These are phyloP conservation scores for Plasmodium berghei DNA, from an alignment of 169 alveolate genomes.

Conservation along the genomic window DNA sequence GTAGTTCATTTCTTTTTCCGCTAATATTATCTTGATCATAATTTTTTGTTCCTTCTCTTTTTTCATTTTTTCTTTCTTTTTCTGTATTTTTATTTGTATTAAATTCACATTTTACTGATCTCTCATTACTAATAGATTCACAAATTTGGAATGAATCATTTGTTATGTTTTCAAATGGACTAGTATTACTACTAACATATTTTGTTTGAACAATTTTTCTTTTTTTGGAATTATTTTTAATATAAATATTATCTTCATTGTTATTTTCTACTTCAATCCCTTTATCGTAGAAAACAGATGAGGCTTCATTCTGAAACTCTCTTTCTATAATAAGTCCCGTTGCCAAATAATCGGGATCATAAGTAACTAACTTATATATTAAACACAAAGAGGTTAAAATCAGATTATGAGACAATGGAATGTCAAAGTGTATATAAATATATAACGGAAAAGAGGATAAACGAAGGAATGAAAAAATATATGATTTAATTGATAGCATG, in stretches of 20 bases:
- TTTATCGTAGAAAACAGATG: not conserved
- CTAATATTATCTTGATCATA: constrained; percentile 13
- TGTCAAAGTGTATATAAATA: constrained; percentile 60
- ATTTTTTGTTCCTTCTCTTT: not conserved
- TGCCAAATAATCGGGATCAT: constrained; percentile 70
- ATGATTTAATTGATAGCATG: constrained; percentile 39
- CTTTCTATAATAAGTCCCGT: constrained; percentile 27
- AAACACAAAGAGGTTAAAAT: constrained; percentile 53
- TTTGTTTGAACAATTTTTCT: not conserved
- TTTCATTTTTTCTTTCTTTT: not conserved
- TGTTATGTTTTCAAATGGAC: not conserved
- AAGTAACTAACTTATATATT: constrained; percentile 38
- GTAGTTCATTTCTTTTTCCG: constrained; percentile 45
- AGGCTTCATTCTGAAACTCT: not conserved
- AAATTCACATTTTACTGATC: not conserved
- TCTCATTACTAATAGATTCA: not conserved
- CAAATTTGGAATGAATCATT: not conserved
- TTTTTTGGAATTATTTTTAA: not conserved
- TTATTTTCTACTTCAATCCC: not conserved
- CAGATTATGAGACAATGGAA: constrained; percentile 67
- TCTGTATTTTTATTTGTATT: not conserved
- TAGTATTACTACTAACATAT: no score
- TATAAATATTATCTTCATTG: not conserved
- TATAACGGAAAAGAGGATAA: constrained; percentile 67
- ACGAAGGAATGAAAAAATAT: constrained; percentile 62